phyloP scores from a whole-genome alignment of 139 green algal genomes.

The Volvox reticuliferus region DNA sequence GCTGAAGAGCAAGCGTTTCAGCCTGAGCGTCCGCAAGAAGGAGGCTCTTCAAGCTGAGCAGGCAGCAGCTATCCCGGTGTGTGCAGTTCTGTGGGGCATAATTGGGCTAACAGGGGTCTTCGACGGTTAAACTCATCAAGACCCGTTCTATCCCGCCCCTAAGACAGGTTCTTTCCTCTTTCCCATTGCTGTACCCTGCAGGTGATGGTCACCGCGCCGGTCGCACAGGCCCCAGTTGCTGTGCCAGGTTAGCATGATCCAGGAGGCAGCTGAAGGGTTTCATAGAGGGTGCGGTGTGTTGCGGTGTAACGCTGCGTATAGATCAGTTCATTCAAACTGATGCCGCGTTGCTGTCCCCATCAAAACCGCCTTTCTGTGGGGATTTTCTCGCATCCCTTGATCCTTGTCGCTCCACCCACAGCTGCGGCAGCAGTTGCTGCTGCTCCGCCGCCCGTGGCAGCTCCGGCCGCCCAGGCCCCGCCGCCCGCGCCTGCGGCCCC shows the following conservation, averaged over 20 bases:
- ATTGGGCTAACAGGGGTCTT: too few relatives aligned
- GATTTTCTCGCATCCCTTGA: too few relatives aligned
- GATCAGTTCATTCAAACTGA: too few relatives aligned
- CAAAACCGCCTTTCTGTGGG: too few relatives aligned
- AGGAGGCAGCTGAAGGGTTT: too few relatives aligned
- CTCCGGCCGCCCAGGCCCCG: slow-evolving; percentile 67
- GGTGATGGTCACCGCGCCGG: slow-evolving; percentile 13
- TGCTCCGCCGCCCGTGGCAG: slow-evolving; percentile 36
- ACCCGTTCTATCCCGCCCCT: too few relatives aligned
- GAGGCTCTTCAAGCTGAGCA: slow-evolving; percentile 77
- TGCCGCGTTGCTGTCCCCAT: too few relatives aligned
- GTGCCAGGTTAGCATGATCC: neutral
- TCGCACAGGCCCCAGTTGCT: neutral
- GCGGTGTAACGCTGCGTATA: too few relatives aligned
- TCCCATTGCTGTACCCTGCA: neutral
- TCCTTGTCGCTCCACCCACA: neutral
- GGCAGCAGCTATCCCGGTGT: slow-evolving; percentile 31
- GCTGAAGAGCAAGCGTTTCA: slow-evolving; percentile 94
- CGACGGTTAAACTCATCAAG: too few relatives aligned
- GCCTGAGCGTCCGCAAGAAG: slow-evolving; percentile 90
- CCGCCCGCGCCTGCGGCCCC: slow-evolving; percentile 66
- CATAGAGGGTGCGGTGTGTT: too few relatives aligned
- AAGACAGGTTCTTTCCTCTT: too few relatives aligned
- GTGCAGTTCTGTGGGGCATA: neutral
- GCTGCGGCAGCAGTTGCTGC: neutral